These are phyloP conservation scores for Termitomyces eurrhizus DNA, from an alignment of 768 basidiomycete species.

Conservation along the genomic window DNA sequence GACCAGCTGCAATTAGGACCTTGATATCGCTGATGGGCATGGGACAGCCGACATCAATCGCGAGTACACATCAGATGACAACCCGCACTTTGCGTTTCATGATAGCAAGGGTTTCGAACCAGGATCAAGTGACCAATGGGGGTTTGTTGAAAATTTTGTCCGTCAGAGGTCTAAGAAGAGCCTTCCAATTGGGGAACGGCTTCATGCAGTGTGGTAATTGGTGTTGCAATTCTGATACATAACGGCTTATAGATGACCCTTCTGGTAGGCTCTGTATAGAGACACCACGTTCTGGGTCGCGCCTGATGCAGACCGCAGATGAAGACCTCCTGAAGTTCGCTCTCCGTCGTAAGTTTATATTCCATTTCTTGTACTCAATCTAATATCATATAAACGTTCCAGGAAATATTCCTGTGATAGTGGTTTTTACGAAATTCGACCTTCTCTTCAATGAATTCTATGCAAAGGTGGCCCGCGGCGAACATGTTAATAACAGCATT, in stretches of 20 bases:
- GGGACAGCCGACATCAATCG: not conserved
- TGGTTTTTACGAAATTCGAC: conserved; percentile 2
- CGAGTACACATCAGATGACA: conserved; percentile 2
- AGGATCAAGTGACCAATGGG: not conserved
- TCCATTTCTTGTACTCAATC: not conserved
- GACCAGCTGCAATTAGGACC: not conserved
- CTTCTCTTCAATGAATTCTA: conserved; percentile 1
- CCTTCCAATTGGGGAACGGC: not conserved
- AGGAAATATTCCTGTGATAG: conserved; percentile 2
- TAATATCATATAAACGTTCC: not conserved
- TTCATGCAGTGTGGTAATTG: not conserved
- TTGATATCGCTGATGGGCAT: not conserved
- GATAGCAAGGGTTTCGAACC: conserved; percentile 1
- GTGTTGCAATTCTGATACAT: no score
- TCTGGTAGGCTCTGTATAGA: not conserved
- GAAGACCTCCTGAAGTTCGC: not conserved
- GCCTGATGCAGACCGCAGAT: not conserved
- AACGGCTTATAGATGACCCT: not conserved
- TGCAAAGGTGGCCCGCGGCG: not conserved
- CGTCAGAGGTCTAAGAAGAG: not conserved
- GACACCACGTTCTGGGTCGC: conserved; percentile 1
- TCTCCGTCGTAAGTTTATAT: not conserved
- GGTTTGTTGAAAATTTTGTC: not conserved
- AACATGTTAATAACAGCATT: not conserved
- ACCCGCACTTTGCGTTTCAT: not conserved